These are phyloP conservation scores for Dimargaris cristalligena DNA, from an alignment of 192 early-diverging fungal genomes.

Conservation along the genomic window DNA sequence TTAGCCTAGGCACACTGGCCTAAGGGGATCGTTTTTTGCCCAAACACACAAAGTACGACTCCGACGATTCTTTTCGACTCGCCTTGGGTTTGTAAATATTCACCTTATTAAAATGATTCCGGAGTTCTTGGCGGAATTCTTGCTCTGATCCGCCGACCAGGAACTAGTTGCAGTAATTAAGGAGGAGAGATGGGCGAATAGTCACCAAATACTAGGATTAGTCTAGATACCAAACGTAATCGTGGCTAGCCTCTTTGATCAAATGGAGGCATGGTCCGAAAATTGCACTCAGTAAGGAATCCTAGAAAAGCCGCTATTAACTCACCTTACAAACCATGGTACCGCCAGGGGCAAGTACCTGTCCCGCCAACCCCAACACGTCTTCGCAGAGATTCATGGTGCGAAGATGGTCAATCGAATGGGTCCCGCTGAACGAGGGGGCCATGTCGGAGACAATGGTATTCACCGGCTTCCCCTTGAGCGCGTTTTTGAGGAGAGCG, in stretches of 20 bases:
- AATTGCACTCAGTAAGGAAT: neutral
- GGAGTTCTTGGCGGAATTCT: conserved; percentile 28
- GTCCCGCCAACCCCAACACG: conserved; percentile 41
- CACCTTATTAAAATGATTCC: conserved; percentile 34
- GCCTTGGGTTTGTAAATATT: conserved; percentile 50
- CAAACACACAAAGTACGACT: conserved; percentile 52
- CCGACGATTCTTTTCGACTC: conserved; percentile 46
- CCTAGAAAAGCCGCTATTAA: neutral
- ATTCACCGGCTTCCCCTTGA: conserved; percentile 24
- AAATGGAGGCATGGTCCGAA: neutral
- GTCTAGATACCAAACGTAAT: neutral
- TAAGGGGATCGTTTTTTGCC: conserved; percentile 16
- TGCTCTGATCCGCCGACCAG: conserved; percentile 41
- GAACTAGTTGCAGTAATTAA: conserved; percentile 15
- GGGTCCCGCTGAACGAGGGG: conserved; percentile 56
- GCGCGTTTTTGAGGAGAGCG: conserved; percentile 15
- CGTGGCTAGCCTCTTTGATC: neutral
- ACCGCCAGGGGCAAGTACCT: conserved; percentile 33
- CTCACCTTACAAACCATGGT: conserved; percentile 31
- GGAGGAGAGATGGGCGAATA: neutral
- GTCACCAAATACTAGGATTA: neutral
- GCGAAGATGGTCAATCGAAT: conserved; percentile 42
- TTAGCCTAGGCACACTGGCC: too few species aligned
- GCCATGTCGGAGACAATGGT: conserved; percentile 60
- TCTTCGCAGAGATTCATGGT: conserved; percentile 51